Conservation (phyloP, 2,329 filamentous ascomycete species). For the Fusarium palustre region DNA sequence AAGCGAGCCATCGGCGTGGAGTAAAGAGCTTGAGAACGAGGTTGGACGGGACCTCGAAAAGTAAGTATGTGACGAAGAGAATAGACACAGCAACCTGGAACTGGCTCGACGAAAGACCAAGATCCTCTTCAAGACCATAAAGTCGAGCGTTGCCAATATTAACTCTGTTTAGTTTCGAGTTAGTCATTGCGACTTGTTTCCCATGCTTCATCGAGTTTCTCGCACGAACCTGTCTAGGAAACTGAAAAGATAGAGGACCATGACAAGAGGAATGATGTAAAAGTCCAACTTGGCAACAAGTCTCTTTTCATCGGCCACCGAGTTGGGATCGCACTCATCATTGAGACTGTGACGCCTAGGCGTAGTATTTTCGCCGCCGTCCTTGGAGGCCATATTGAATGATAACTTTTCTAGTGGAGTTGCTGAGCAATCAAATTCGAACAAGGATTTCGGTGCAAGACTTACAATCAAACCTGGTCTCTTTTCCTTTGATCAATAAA, state of each 20-base stretch:
- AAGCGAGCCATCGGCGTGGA: conserved; percentile 71
- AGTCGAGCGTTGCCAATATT: conserved; percentile 80
- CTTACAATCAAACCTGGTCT: conserved; percentile 5
- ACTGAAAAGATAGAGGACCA: conserved; percentile 78
- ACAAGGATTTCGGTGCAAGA: background rate
- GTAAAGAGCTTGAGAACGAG: conserved; percentile 72
- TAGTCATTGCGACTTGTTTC: conserved; percentile 14
- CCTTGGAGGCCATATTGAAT: conserved; percentile 25
- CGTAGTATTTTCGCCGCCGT: conserved; percentile 22
- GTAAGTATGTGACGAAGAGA: conserved; percentile 73
- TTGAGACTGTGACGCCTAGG: conserved; percentile 33
- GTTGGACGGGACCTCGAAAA: conserved; percentile 74
- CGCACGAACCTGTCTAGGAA: conserved; percentile 75
- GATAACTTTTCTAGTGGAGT: conserved; percentile 2
- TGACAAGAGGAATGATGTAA: conserved; percentile 73
- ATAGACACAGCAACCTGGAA: conserved; percentile 77
- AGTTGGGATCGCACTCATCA: conserved; percentile 34
- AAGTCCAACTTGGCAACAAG: conserved; percentile 74
- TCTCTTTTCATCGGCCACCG: conserved; percentile 59
- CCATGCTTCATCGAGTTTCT: background rate
- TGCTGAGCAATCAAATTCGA: background rate
- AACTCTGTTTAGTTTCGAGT: conserved; percentile 57
- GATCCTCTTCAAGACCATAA: conserved; percentile 73
- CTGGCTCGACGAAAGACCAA: conserved; percentile 69
- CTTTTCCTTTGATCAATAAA: background rate